Conservation (phyloP, 1,139 yeast species). For the Meyerozyma sp. region DNA sequence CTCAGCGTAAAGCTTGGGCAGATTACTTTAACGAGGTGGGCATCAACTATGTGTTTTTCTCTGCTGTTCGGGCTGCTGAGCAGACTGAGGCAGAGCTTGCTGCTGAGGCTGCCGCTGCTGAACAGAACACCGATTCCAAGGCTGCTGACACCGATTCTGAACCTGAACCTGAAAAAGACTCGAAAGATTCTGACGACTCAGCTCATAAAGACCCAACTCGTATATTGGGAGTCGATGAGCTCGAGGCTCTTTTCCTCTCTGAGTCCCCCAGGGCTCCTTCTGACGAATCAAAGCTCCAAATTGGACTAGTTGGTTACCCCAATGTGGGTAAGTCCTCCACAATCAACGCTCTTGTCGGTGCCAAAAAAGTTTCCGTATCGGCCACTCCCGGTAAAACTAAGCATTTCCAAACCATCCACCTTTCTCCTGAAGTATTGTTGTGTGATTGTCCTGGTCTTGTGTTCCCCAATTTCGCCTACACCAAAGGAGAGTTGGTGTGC, state of each 20-base stretch:
- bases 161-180: slow-evolving; percentile 13
- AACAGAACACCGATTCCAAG: slow-evolving; percentile 13
- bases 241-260: slow-evolving; percentile 73
- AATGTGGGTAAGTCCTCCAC: slow-evolving; percentile 97
- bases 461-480: slow-evolving; percentile 95
- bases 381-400: slow-evolving; percentile 99
- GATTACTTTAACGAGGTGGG: slow-evolving; percentile 60
- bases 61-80: slow-evolving; percentile 82
- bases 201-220: slow-evolving; percentile 56
- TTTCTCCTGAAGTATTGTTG: slow-evolving; percentile 75
- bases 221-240: slow-evolving; percentile 76
- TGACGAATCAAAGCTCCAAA: slow-evolving; percentile 64
- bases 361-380: slow-evolving; percentile 95
- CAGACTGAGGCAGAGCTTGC: slow-evolving; percentile 40
- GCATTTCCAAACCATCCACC: slow-evolving; percentile 93
- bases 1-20: slow-evolving; percentile 85
- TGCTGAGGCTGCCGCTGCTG: slow-evolving; percentile 6
- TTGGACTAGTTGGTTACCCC: slow-evolving; percentile 96
- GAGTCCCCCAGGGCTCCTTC: slow-evolving; percentile 70
- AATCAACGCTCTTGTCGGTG: slow-evolving; percentile 90
- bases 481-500: slow-evolving; percentile 95
- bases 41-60: slow-evolving; percentile 88
- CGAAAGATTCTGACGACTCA: slow-evolving; percentile 25
- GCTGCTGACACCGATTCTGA: slow-evolving; percentile 9
- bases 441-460: slow-evolving; percentile 99